These are phyloP conservation scores for Spizellomyces punctatus DNA, from an alignment of 192 early-diverging fungal genomes.

Conservation along the genomic window DNA sequence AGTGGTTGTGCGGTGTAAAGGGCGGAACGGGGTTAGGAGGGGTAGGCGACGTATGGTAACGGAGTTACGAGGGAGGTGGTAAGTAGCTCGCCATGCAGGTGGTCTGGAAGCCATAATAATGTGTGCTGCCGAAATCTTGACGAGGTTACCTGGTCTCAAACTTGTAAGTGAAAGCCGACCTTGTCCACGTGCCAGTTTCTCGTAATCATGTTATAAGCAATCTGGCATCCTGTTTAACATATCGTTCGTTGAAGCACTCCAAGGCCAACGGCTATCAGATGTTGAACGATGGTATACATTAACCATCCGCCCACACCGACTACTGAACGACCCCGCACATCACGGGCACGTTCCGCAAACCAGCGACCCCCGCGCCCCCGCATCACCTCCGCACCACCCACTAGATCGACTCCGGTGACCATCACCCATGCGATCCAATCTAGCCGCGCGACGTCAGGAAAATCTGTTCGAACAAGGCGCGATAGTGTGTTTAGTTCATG, in stretches of 20 bases:
- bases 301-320: neutral
- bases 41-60: neutral
- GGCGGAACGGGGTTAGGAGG: neutral
- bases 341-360: neutral
- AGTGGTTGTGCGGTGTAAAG: neutral
- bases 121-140: neutral
- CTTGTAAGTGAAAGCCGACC: too few relatives aligned
- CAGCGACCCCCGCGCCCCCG: neutral
- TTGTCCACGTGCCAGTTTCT: too few relatives aligned
- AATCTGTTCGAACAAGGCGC: too few relatives aligned
- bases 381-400: neutral
- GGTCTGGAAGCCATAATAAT: neutral
- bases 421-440: too few relatives aligned
- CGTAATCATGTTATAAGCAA: neutral
- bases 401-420: neutral
- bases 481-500: too few relatives aligned
- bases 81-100: too few relatives aligned
- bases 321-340: neutral
- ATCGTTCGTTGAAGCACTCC: neutral
- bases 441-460: too few relatives aligned
- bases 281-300: neutral
- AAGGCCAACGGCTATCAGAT: neutral
- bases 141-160: too few relatives aligned
- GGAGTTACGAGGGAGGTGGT: neutral
- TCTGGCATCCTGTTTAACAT: neutral